Base-by-base conservation (phyloP, 1,284 basidiomycete genomes). In the Ceratobasidium sp. region DNA sequence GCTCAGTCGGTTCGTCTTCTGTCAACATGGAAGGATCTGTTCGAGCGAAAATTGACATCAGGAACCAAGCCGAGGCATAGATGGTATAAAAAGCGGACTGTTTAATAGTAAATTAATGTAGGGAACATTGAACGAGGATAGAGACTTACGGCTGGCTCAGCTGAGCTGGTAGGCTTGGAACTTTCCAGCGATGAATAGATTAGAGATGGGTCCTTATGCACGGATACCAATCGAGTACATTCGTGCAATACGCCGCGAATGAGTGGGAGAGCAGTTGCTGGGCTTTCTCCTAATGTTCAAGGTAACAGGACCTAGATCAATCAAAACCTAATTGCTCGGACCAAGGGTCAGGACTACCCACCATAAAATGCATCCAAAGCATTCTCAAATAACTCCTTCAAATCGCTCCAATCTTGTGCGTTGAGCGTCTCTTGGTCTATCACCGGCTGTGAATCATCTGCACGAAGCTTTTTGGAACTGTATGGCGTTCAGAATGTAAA, bases 201-300 rank as follows among this genome's bases (percentile, higher is more conserved):
- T 18, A 86, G 82, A 30, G 89, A 89, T 0, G 90, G 90, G 81
- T 92, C 90, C 16, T 87, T 85, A 81, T 89, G 88, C 44, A 84
- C 83, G 44, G 86, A 80, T 71, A 91, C 85, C 79, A 91, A 89
- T 48, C 89, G 87, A 82, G 90, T 88, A 82, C 90, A 92, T 83
- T 91, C 90, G 80, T 91, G 90, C 4, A 92, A 87, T 71, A 92
- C 89, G 5, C 88, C 90, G 54, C 90, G 87, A 55, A 92, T 83
- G 4, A 90, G 85, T 0, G 89, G 87, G 4, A 90, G 84, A 0
- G 89, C 87, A 77, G 89, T 87, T n/a, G 46, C 46, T 82, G 79
- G 23, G 86, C 81, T 75, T 88, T 86, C 79, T 88, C 88, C 70
- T 83, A 89, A 90, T 80, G 35, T 65, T 38, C 16, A 60, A 48